Conservation (phyloP, 106 monocot genomes). For the Dactylorhiza incarnata region DNA sequence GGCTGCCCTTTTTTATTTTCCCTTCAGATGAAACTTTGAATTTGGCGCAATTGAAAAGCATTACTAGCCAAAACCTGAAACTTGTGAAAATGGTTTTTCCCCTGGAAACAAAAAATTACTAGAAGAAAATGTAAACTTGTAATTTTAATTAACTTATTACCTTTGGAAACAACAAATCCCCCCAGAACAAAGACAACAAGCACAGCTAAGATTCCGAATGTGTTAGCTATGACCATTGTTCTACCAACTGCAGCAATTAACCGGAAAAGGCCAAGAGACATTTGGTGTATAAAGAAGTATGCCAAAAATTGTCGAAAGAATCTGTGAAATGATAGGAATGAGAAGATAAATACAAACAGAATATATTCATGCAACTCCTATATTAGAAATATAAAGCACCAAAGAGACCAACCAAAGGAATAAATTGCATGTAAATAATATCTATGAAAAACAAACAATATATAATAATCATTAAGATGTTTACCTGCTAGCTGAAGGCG, state of each 20-base stretch:
- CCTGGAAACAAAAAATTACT: not conserved
- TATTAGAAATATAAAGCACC: not conserved
- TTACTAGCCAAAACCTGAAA: no score
- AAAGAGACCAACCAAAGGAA: not conserved
- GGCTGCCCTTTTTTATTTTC: no score
- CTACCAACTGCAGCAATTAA: constrained; percentile 62
- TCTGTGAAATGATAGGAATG: constrained; percentile 27
- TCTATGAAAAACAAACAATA: not conserved
- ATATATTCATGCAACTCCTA: not conserved
- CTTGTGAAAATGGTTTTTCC: not conserved
- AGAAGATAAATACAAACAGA: not conserved
- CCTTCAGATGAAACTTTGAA: no score
- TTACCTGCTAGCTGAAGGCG: constrained; percentile 51
- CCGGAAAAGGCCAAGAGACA: constrained; percentile 55
- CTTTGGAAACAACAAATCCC: constrained; percentile 76
- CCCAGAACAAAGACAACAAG: constrained; percentile 62
- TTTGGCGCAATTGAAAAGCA: no score
- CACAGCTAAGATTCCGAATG: constrained; percentile 46
- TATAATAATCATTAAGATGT: not conserved
- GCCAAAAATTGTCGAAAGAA: constrained; percentile 69
- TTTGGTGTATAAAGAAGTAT: constrained; percentile 37
- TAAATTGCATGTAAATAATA: not conserved
- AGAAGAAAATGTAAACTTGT: not conserved
- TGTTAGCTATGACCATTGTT: constrained; percentile 57
- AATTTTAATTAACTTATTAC: constrained; percentile 16